Base-by-base conservation (phyloP, 257 asterid species). In the Gardenia jasminoides region DNA sequence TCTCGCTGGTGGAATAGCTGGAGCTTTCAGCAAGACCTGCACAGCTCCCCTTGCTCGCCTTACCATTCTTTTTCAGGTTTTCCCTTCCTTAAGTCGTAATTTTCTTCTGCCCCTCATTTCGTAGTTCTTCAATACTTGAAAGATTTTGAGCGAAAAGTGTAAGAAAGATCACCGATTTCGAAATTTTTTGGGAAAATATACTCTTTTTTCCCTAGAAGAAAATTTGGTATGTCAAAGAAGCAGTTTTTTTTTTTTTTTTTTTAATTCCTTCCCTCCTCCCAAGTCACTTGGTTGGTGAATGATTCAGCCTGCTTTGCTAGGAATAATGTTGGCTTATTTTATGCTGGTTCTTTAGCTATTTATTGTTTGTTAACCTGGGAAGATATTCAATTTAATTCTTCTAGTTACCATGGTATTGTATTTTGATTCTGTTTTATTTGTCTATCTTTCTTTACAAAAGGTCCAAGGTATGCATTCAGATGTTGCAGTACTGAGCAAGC, bases 401-500 rank as follows among this genome's bases (percentile, higher is more conserved):
- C 24, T 31, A 33, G 16, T 74, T 33, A 0, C 46, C 13, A 24
- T 12, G 4, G 41, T 11, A 56, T 41, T n/a, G 43, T 1, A 30
- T 64, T 43, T 76, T 64, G 56, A 17, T 4, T 3, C 43, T 30
- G 31, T 41, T 62, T 22, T 62, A 30, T 64, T 30, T 65, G 52
- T 59, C 43, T 13, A 7, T 10, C 33, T 61, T 70, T 26, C 30
- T 10, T 33, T 61, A 30, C 26, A 28, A 70, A 64, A 94, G 99
- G 91, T 94, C 56, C 98, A 94, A 85, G 99, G 99, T 58, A 94
- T 94, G 99, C 97, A 91, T 82, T 90, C 99, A 15, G 97, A 94
- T 78, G 97, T 86, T 76, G 91, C 96, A 54, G 73, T 84, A 68
- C 62, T 94, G 89, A 90, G 92, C 81, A 94, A 91, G 74, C 94